phyloP scores from a whole-genome alignment of 495 filamentous ascomycete species.

The Rhizodiscina lignyota region DNA sequence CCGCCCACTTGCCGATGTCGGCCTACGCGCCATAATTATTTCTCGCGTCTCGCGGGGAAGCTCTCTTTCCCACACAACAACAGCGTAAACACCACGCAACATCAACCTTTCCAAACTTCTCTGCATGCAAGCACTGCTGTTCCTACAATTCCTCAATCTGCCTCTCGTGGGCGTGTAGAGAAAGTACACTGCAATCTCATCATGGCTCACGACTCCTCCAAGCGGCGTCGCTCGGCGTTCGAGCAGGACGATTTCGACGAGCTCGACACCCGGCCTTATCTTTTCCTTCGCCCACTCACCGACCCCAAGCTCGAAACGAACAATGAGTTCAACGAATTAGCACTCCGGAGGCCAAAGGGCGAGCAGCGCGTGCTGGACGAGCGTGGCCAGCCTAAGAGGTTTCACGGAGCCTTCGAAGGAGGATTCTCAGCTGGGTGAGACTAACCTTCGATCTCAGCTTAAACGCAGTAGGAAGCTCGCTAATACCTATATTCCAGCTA shows the following conservation, averaged over 20 bases:
- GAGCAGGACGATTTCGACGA: constrained; percentile 32
- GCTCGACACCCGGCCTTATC: constrained; percentile 54
- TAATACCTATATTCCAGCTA: constrained; percentile 38
- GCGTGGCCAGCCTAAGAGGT: constrained; percentile 69
- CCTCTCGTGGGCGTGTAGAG: too few species aligned
- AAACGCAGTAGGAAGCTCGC: constrained; percentile 10
- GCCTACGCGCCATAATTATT: too few species aligned
- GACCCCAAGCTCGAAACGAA: background rate
- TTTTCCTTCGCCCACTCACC: constrained; percentile 66
- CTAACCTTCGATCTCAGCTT: too few species aligned
- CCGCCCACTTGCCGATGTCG: too few species aligned
- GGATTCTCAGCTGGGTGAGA: constrained; percentile 91
- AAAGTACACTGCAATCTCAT: background rate
- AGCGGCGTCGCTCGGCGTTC: constrained; percentile 60
- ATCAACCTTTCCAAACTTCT: too few species aligned
- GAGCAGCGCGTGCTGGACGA: constrained; percentile 85
- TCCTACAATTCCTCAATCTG: too few species aligned
- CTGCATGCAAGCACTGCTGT: too few species aligned
- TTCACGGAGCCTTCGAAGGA: constrained; percentile 94
- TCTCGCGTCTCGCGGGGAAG: too few species aligned
- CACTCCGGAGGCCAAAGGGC: constrained; percentile 52
- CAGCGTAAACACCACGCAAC: too few species aligned
- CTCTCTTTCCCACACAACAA: too few species aligned
- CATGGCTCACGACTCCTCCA: constrained; percentile 36
- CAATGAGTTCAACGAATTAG: constrained; percentile 22